A percentile compares a stretch with the other conserved stretches of the same genome.
Conservation (phyloP, 2,329 filamentous ascomycete genomes). For the Xylariaceae sp. region DNA sequence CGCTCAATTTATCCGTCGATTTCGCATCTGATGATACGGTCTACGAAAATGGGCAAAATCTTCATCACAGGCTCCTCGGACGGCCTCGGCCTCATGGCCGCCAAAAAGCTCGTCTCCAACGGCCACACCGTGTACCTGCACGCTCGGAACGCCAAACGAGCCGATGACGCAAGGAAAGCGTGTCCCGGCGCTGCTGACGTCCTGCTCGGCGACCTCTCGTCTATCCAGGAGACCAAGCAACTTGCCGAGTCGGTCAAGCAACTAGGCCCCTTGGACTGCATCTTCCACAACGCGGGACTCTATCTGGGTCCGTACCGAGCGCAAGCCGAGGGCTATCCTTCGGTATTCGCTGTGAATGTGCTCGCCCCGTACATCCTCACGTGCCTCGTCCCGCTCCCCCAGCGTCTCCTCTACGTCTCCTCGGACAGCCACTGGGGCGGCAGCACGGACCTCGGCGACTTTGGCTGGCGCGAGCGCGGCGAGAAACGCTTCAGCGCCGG, state of each 20-base stretch:
- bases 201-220: slow-evolving; percentile 48
- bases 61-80: slow-evolving; percentile 54
- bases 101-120: slow-evolving; percentile 41
- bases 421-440: slow-evolving; percentile 45
- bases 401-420: slow-evolving; percentile 46
- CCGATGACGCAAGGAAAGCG: slow-evolving; percentile 22
- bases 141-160: slow-evolving; percentile 32
- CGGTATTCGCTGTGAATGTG: slow-evolving; percentile 51
- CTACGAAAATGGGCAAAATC: slow-evolving; percentile 8
- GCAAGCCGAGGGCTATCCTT: slow-evolving; percentile 34
- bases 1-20: too few species aligned
- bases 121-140: slow-evolving; percentile 55
- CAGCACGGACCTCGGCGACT: slow-evolving; percentile 31
- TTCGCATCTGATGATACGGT: too few species aligned
- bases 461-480: slow-evolving; percentile 22
- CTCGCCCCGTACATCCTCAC: slow-evolving; percentile 56
- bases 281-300: slow-evolving; percentile 56
- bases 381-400: slow-evolving; percentile 39
- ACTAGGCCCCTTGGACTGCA: slow-evolving; percentile 45
- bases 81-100: slow-evolving; percentile 49
- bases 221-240: slow-evolving; percentile 43
- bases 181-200: slow-evolving; percentile 48
- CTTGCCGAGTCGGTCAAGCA: slow-evolving; percentile 48
- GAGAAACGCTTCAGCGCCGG: slow-evolving; percentile 2
- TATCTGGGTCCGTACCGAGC: slow-evolving; percentile 29